phyloP scores from a whole-genome alignment of 192 early-diverging fungal species.

The Phycomyces nitens region DNA sequence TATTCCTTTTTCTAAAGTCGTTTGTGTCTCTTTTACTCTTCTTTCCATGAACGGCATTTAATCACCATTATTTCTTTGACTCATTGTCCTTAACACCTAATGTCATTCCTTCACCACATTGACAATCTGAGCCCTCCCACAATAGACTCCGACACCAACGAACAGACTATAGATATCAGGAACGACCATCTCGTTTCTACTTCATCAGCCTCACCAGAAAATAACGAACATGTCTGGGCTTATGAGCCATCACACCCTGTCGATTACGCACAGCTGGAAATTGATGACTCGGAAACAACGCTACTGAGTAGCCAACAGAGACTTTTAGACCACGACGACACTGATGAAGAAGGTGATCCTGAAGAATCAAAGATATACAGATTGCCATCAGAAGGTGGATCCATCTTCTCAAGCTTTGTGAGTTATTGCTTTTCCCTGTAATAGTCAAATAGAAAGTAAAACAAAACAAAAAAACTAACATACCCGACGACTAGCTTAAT shows the following conservation, averaged over 20 bases:
- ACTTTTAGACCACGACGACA: conserved; percentile 10
- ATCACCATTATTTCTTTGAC: too few relatives aligned
- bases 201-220: too few relatives aligned
- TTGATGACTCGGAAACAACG: conserved; percentile 26
- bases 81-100: too few relatives aligned
- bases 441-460: not conserved
- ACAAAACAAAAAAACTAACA: not conserved
- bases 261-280: conserved; percentile 29
- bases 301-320: not conserved
- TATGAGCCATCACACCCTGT: not conserved
- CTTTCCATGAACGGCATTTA: too few relatives aligned
- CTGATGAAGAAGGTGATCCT: conserved; percentile 13
- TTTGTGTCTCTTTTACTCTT: too few relatives aligned
- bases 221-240: too few relatives aligned
- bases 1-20: too few relatives aligned
- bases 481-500: conserved; percentile 50
- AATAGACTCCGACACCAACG: too few relatives aligned
- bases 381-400: conserved; percentile 51
- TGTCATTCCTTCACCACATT: too few relatives aligned
- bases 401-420: conserved; percentile 52
- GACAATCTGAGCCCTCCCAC: too few relatives aligned
- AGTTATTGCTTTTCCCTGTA: conserved; percentile 20
- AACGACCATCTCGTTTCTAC: too few relatives aligned
- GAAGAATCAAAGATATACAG: conserved; percentile 12
- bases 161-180: too few relatives aligned